Evolutionary conservation across 805 yeast genomes (phyloP).

Genomic region (Debaryomyces castellii): DNA sequence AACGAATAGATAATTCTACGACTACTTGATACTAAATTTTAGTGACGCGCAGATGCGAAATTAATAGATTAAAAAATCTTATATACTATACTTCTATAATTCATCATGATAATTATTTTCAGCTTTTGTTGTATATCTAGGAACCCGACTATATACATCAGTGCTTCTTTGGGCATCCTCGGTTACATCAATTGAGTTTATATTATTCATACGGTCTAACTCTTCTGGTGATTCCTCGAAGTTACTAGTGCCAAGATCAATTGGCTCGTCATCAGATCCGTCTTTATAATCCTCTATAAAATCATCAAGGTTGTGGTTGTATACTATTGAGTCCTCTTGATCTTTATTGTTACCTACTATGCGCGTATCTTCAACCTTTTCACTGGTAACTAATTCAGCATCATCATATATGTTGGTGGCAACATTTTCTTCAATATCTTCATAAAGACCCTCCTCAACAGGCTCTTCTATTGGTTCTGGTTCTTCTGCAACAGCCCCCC

Average conservation of each 20-base stretch:
- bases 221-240: background rate
- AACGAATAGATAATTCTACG: background rate
- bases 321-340: background rate
- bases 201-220: background rate
- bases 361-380: no score
- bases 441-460: background rate
- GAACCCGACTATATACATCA: background rate
- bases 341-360: slow-evolving; percentile 2
- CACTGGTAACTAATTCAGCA: no score
- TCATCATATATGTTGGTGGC: slow-evolving; percentile 2
- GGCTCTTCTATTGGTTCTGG: background rate
- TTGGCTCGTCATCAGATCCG: background rate
- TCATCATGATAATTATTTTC: background rate
- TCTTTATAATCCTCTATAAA: slow-evolving; percentile 14
- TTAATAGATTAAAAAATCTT: background rate
- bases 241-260: background rate
- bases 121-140: background rate
- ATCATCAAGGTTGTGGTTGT: slow-evolving; percentile 21
- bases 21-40: background rate
- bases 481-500: slow-evolving; percentile 4
- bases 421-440: background rate
- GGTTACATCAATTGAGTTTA: background rate
- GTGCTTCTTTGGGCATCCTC: background rate
- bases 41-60: background rate
- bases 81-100: background rate